A percentile compares a stretch with the other conserved stretches of the same genome.
Conservation (phyloP, 2,329 filamentous ascomycete genomes). For the Davidsoniella neocaledoniae region DNA sequence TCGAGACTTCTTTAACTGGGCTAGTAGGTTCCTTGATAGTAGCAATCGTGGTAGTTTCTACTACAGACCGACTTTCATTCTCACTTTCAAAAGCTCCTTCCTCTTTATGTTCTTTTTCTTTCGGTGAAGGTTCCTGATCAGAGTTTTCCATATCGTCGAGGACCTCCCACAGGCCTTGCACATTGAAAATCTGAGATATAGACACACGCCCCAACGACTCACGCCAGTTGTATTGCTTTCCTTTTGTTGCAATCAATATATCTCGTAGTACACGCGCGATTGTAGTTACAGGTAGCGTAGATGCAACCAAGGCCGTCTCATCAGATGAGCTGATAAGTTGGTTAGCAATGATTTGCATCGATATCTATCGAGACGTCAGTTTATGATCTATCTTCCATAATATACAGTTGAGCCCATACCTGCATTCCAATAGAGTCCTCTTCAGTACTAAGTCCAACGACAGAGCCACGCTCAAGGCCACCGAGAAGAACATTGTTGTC, state of each 20-base stretch:
- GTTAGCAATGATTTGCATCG: conserved; percentile 29
- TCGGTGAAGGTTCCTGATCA: too few relatives aligned
- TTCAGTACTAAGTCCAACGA: conserved; percentile 38
- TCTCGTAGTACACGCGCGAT: conserved; percentile 27
- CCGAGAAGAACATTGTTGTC: conserved; percentile 29
- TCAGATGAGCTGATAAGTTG: neutral
- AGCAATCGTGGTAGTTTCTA: too few relatives aligned
- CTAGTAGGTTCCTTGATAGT: too few relatives aligned
- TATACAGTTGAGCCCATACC: conserved; percentile 15
- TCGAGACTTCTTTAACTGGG: too few relatives aligned
- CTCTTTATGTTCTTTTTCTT: neutral
- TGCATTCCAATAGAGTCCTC: conserved; percentile 30
- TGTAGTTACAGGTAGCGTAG: conserved; percentile 26
- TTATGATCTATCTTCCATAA: too few relatives aligned
- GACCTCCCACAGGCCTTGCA: conserved; percentile 41
- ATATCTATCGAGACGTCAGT: conserved; percentile 22
- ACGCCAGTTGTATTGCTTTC: conserved; percentile 16
- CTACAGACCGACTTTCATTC: too few relatives aligned
- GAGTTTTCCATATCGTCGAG: conserved; percentile 25
- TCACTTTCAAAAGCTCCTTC: too few relatives aligned
- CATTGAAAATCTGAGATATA: conserved; percentile 40
- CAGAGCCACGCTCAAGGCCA: conserved; percentile 32
- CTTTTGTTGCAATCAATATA: conserved; percentile 11
- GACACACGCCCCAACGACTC: conserved; percentile 31
- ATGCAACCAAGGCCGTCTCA: conserved; percentile 27